Base-by-base conservation (phyloP, 768 basidiomycete genomes). In the Leccinum longicurvipes region DNA sequence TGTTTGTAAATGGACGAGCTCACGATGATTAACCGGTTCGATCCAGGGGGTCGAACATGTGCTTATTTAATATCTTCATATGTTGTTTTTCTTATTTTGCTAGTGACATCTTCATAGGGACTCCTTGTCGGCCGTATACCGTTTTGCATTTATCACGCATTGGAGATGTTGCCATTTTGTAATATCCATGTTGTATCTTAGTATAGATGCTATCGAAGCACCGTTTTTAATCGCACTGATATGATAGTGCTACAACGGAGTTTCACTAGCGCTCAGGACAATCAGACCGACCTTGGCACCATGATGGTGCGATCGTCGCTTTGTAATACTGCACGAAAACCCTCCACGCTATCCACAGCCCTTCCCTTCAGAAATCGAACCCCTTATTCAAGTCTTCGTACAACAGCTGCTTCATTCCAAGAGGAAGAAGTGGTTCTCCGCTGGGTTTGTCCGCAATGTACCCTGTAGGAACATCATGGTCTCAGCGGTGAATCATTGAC, bases 401-500 rank as follows among this genome's bases (percentile, higher is more conserved):
- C 23, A 98, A 77, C 46, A 91, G 84, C 63, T 90, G 79, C 51
- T 82, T 82, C 96, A 99, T 99, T 5, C 95, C 95, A 0, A 85
- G 83, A 1, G 96, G 96, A 31, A 99, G 77, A 6, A 83, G 74
- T 0, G 96, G 93, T 60, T 90, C 79, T 1, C 77, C 77, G 15
- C 76, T 67, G 11, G 67, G 67, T 17, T 77, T 73, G 23, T 76
- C 66, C 0, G 71, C 72, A 47, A 83, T 81, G 63, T 84, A 83
- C 58, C 76, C 82, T 82, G 51, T 21, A 4, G 36, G n/a, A 25
- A 36, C 9, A 9, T 36, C 36, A 9, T 4, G n/a, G n/a, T 36
- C 17, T 36, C n/a, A 36, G 36, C 3, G n/a, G 36, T n/a, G 4
- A n/a, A 36, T 36, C 36, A 2, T 36, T 9, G 9, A 36, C 27